These are phyloP conservation scores for Diplocarpon mali DNA, from an alignment of 2,329 filamentous ascomycete genomes.

Conservation along the genomic window DNA sequence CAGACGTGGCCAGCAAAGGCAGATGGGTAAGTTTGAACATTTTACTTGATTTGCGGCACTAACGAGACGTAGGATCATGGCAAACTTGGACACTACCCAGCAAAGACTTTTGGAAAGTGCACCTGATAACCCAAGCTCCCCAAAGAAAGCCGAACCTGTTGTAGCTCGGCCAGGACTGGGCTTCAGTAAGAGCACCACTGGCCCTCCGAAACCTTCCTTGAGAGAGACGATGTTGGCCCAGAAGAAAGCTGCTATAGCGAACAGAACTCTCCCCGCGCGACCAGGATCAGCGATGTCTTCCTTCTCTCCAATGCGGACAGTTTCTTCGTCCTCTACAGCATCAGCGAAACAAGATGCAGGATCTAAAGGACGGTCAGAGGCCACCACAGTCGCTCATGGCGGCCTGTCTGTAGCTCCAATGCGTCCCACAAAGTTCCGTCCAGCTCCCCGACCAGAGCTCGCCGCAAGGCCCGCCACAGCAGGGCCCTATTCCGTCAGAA, in stretches of 20 bases:
- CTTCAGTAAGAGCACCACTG: constrained; percentile 51
- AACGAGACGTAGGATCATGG: constrained; percentile 53
- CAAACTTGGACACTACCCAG: constrained; percentile 64
- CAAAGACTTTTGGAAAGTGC: constrained; percentile 75
- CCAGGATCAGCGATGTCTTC: constrained; percentile 55
- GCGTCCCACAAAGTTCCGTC: constrained; percentile 40
- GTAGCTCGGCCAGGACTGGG: constrained; percentile 44
- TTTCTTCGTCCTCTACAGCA: constrained; percentile 27
- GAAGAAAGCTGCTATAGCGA: constrained; percentile 49
- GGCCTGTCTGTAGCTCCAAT: constrained; percentile 55
- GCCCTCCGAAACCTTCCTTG: constrained; percentile 50
- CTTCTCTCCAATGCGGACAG: constrained; percentile 41
- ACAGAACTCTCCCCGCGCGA: constrained; percentile 42
- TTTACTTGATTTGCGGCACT: constrained; percentile 8
- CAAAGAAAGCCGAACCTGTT: constrained; percentile 41
- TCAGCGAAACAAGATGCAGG: constrained; percentile 28
- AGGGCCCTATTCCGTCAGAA: constrained; percentile 52
- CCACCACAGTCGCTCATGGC: constrained; percentile 31
- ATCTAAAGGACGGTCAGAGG: constrained; percentile 33
- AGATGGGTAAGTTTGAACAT: constrained; percentile 47
- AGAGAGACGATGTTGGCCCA: constrained; percentile 78
- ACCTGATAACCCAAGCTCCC: constrained; percentile 65
- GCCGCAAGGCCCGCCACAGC: constrained; percentile 51
- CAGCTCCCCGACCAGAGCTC: constrained; percentile 39
- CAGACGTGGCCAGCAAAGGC: constrained; percentile 68